phyloP scores from a whole-genome alignment of 805 yeast genomes.

The Barnettozyma salicaria region DNA sequence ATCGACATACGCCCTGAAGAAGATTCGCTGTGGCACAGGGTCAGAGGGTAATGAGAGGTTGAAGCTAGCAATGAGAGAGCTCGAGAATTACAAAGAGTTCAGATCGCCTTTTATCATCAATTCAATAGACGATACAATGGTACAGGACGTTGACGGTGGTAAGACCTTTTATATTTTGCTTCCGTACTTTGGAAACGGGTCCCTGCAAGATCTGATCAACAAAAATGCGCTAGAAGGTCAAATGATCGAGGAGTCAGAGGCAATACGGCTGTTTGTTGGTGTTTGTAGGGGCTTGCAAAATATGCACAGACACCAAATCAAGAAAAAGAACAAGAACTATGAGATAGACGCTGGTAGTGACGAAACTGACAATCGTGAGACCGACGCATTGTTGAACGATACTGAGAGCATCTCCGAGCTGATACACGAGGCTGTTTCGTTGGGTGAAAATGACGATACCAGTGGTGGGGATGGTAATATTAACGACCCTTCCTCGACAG shows the following conservation, averaged over 20 bases:
- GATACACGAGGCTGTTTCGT: conserved; percentile 23
- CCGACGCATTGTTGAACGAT: conserved; percentile 20
- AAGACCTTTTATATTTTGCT: conserved; percentile 71
- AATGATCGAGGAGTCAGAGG: conserved; percentile 54
- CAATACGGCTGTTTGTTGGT: conserved; percentile 57
- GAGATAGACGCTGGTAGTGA: conserved; percentile 9
- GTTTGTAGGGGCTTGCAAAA: conserved; percentile 68
- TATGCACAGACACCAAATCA: conserved; percentile 46
- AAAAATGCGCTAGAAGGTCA: conserved; percentile 50
- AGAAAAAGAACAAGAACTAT: conserved; percentile 1
- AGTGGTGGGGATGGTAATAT: conserved; percentile 12
- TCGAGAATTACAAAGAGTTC: conserved; percentile 69
- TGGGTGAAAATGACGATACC: conserved; percentile 20
- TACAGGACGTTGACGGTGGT: conserved; percentile 73
- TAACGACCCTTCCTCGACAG: conserved; percentile 38
- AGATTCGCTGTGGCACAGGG: conserved; percentile 53
- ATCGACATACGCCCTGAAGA: conserved; percentile 67
- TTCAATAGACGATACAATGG: conserved; percentile 63
- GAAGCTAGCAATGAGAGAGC: conserved; percentile 68
- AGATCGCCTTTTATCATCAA: conserved; percentile 60
- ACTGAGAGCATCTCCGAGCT: conserved; percentile 27
- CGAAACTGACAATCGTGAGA: conserved; percentile 17
- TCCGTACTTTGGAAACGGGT: conserved; percentile 69
- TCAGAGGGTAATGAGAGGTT: conserved; percentile 80
- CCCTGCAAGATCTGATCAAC: conserved; percentile 77